Evolutionary conservation across 2,329 filamentous ascomycete species (phyloP).

Genomic region (Fusarium floridanum): DNA sequence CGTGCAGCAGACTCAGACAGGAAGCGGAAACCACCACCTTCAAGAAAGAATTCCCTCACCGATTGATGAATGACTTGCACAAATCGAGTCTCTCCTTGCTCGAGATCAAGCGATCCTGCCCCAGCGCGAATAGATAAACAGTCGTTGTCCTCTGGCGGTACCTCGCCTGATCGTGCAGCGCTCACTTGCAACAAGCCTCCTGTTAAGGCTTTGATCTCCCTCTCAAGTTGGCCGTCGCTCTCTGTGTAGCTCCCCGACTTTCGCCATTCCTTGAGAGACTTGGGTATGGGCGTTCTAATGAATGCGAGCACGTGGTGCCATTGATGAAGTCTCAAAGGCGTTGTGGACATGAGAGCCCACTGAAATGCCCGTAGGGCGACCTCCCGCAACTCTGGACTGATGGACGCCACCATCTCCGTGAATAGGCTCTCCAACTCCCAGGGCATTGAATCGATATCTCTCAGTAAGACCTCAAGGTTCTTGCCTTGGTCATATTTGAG

Average conservation of each 20-base stretch:
- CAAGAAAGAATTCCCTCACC: conserved; percentile 17
- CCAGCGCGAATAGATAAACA: conserved; percentile 8
- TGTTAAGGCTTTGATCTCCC: conserved; percentile 18
- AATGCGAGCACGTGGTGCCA: conserved; percentile 37
- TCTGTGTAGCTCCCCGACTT: neutral
- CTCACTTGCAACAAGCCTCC: conserved; percentile 20
- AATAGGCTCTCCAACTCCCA: conserved; percentile 9
- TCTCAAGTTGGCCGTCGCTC: conserved; percentile 25
- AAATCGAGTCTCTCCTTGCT: conserved; percentile 16
- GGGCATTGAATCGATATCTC: neutral
- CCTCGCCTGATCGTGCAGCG: neutral
- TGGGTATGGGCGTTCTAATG: neutral
- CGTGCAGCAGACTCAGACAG: neutral
- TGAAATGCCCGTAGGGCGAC: conserved; percentile 13
- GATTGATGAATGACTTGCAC: conserved; percentile 31
- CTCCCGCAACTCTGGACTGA: neutral
- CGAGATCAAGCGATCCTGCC: conserved; percentile 23
- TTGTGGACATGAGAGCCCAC: conserved; percentile 14
- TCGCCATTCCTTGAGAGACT: conserved; percentile 9
- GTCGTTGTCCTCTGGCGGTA: neutral
- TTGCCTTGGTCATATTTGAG: neutral
- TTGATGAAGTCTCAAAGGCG: conserved; percentile 21
- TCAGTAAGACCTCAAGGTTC: neutral
- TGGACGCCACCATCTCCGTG: neutral
- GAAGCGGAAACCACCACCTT: neutral